Percentiles rank a stretch among this genome's conserved stretches.
phyloP scores from a whole-genome alignment of 2,329 filamentous ascomycete species.

The Amylocarpus encephaloides region DNA sequence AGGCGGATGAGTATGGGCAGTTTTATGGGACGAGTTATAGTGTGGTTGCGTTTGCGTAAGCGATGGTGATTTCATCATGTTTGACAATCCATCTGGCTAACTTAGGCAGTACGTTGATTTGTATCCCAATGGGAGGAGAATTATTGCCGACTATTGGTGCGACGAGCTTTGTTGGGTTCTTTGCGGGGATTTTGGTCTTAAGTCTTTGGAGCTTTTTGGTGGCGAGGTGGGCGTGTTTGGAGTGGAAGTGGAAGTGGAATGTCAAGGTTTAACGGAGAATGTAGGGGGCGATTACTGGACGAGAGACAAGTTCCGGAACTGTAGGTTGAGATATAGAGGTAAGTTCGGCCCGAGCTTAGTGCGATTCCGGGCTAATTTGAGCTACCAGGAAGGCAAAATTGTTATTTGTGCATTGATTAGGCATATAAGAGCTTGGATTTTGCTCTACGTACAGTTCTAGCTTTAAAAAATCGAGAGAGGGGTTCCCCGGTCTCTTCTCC shows the following conservation, averaged over 20 bases:
- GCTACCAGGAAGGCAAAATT: too few species aligned
- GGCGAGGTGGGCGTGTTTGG: conserved; percentile 28
- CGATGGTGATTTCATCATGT: background rate
- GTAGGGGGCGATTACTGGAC: too few species aligned
- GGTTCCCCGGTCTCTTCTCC: too few species aligned
- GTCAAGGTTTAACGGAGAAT: conserved; percentile 18
- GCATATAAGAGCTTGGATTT: too few species aligned
- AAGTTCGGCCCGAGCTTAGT: too few species aligned
- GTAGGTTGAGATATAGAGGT: too few species aligned
- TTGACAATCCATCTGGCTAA: background rate
- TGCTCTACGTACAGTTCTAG: too few species aligned
- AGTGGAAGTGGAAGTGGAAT: conserved; percentile 27
- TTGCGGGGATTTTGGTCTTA: conserved; percentile 23
- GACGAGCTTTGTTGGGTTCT: conserved; percentile 23
- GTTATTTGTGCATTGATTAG: too few species aligned
- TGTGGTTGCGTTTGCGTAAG: conserved; percentile 29
- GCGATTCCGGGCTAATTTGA: too few species aligned
- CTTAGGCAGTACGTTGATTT: conserved; percentile 21
- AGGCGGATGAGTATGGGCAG: conserved; percentile 26
- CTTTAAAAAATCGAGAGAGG: too few species aligned
- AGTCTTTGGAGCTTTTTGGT: conserved; percentile 23
- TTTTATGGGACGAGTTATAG: conserved; percentile 28
- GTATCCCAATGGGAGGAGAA: conserved; percentile 26
- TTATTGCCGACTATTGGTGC: conserved; percentile 20
- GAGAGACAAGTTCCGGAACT: too few species aligned